Percentiles rank a stretch among this genome's conserved stretches.
These are phyloP conservation scores for Colletotrichum theobromicola DNA, from an alignment of 2,329 filamentous ascomycete genomes.

Conservation along the genomic window DNA sequence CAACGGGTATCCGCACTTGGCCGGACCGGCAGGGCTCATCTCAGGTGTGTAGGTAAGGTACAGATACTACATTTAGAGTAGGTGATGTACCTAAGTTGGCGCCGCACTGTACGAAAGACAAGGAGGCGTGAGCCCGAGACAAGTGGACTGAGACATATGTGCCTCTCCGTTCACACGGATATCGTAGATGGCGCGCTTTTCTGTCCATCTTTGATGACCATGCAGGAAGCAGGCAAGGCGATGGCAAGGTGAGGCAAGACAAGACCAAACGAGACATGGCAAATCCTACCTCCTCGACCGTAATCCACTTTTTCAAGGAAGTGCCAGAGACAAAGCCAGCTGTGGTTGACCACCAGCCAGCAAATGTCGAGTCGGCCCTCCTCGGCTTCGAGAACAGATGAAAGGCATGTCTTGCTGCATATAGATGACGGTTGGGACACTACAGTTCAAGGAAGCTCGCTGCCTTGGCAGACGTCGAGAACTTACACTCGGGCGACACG, in stretches of 20 bases:
- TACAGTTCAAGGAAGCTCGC: not conserved
- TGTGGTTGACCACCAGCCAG: not conserved
- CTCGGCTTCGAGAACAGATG: not conserved
- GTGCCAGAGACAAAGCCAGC: not conserved
- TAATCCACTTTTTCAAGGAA: not conserved
- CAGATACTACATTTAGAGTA: too few relatives aligned
- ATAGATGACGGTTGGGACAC: not conserved
- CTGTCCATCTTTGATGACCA: not conserved
- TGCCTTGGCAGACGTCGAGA: not conserved
- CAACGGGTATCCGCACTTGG: not conserved
- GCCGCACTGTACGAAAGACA: not conserved
- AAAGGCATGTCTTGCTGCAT: not conserved
- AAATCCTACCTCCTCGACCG: not conserved
- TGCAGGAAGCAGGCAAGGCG: not conserved
- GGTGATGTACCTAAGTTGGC: too few relatives aligned
- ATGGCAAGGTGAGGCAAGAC: not conserved
- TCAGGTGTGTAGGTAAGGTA: too few relatives aligned
- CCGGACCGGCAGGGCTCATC: not conserved
- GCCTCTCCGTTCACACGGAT: not conserved
- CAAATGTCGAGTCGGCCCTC: not conserved
- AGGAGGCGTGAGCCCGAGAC: not conserved
- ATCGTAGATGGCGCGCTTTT: not conserved
- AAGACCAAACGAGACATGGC: conserved; percentile 1
- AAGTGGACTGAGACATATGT: not conserved
- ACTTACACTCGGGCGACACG: not conserved